A percentile compares a stretch with the other conserved stretches of the same genome.
Evolutionary conservation across 2,329 filamentous ascomycete species (phyloP).

Genomic region (Colletotrichum truncatum): DNA sequence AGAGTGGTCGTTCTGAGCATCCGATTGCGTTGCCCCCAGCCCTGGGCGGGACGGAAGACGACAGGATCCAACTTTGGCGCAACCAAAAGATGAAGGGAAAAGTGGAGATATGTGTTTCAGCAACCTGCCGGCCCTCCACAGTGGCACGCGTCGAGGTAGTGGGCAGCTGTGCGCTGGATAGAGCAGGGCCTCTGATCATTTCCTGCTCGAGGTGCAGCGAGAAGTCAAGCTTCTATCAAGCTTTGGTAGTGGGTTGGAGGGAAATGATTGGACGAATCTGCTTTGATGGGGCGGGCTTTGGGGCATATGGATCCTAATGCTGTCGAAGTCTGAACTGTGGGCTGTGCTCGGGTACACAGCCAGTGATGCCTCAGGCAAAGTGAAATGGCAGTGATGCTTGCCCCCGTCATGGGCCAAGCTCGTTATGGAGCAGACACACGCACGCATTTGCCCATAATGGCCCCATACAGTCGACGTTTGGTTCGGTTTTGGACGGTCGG

Average conservation of each 20-base stretch:
- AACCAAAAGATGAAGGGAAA: conserved; percentile 15
- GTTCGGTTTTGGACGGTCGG: conserved; percentile 1
- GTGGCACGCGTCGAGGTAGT: conserved; percentile 21
- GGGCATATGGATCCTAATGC: neutral
- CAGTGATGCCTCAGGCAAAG: neutral
- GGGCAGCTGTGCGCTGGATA: neutral
- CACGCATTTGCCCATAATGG: neutral
- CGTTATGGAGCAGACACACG: neutral
- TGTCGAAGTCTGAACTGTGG: conserved; percentile 15
- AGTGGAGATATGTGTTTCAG: conserved; percentile 25
- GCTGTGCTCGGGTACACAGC: neutral
- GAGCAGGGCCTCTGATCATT: conserved; percentile 23
- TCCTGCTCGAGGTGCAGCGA: conserved; percentile 15
- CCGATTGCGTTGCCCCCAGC: conserved; percentile 5
- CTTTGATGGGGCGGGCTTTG: neutral
- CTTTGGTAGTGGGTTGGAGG: conserved; percentile 17
- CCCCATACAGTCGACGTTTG: neutral
- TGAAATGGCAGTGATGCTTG: too few relatives aligned
- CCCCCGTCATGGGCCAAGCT: neutral
- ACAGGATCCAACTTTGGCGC: conserved; percentile 1
- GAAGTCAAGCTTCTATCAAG: conserved; percentile 30
- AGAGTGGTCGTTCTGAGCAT: conserved; percentile 1
- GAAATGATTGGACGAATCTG: conserved; percentile 14
- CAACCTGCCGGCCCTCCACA: conserved; percentile 20
- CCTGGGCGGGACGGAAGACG: conserved; percentile 2